phyloP scores from a whole-genome alignment of 352 stramenopile species.

The Phytophthora foliorum region DNA sequence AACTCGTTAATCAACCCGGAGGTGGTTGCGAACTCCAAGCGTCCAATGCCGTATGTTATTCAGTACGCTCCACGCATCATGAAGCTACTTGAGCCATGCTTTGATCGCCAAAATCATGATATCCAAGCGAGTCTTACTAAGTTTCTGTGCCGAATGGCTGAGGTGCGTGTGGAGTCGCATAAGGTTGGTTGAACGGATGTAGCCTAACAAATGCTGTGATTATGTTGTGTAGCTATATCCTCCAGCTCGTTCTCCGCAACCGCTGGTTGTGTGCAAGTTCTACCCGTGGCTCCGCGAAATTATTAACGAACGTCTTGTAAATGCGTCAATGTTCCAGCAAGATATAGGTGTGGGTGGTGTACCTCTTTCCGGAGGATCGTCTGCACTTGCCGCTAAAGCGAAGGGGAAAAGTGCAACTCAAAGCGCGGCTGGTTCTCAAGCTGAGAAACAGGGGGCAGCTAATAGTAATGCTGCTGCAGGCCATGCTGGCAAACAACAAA shows the following conservation, averaged over 20 bases:
- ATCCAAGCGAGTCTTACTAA: constrained; percentile 77
- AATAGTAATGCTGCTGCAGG: constrained; percentile 15
- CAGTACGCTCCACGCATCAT: constrained; percentile 91
- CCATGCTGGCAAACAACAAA: constrained; percentile 49
- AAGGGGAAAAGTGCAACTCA: constrained; percentile 52
- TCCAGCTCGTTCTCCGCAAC: constrained; percentile 67
- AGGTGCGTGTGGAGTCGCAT: constrained; percentile 51
- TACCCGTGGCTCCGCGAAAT: constrained; percentile 91
- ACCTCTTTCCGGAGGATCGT: constrained; percentile 13
- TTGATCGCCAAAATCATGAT: constrained; percentile 84
- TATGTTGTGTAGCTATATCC: constrained; percentile 75
- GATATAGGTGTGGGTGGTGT: constrained; percentile 38
- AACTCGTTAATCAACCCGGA: constrained; percentile 86
- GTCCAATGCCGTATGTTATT: constrained; percentile 83
- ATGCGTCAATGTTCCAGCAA: constrained; percentile 68
- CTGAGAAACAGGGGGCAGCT: constrained; percentile 36
- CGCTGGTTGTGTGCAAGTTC: constrained; percentile 87
- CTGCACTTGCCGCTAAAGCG: constrained; percentile 37
- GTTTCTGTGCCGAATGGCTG: constrained; percentile 78
- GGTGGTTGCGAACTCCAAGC: constrained; percentile 78
- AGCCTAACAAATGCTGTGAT: not conserved
- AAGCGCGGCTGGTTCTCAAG: constrained; percentile 32
- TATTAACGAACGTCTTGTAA: constrained; percentile 83
- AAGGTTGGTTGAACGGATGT: not conserved
- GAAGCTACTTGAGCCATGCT: constrained; percentile 91